A percentile compares a stretch with the other conserved stretches of the same genome.
Conservation (phyloP, 2,329 filamentous ascomycete species). For the Furcasterigmium furcatum region DNA sequence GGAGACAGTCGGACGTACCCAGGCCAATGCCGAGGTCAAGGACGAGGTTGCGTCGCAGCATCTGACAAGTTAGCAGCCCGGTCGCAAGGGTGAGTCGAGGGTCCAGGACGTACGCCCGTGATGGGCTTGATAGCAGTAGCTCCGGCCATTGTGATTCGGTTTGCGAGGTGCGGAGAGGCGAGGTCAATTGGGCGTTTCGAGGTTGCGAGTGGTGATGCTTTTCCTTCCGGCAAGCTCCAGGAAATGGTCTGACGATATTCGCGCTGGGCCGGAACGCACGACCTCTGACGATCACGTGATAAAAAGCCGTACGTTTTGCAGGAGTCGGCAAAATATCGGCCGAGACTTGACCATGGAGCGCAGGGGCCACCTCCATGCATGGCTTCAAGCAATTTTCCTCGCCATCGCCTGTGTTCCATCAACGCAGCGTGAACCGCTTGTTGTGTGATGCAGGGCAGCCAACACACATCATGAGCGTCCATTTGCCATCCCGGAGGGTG, state of each 20-base stretch:
- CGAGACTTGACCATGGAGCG: not conserved
- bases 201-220: constrained; percentile 2
- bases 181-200: not conserved
- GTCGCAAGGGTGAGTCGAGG: constrained; percentile 4
- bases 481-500: constrained; percentile 60
- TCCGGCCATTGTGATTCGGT: constrained; percentile 41
- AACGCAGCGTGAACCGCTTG: not conserved
- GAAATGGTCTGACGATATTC: constrained; percentile 6
- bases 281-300: constrained; percentile 2
- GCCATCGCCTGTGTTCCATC: not conserved
- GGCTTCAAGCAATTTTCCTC: not conserved
- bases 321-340: not conserved
- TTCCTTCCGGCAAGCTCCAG: constrained; percentile 3
- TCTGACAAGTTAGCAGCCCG: constrained; percentile 42
- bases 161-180: constrained; percentile 5
- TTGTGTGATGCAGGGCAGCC: not conserved
- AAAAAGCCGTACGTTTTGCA: not conserved
- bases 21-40: constrained; percentile 53
- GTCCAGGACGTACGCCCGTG: constrained; percentile 50
- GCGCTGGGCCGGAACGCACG: constrained; percentile 2
- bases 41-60: constrained; percentile 58
- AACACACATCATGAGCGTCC: constrained; percentile 55
- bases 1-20: constrained; percentile 37
- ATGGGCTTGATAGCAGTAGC: constrained; percentile 43
- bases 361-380: not conserved